phyloP scores from a whole-genome alignment of 2,329 filamentous ascomycete genomes.

The Pseudogymnoascus pannorum region DNA sequence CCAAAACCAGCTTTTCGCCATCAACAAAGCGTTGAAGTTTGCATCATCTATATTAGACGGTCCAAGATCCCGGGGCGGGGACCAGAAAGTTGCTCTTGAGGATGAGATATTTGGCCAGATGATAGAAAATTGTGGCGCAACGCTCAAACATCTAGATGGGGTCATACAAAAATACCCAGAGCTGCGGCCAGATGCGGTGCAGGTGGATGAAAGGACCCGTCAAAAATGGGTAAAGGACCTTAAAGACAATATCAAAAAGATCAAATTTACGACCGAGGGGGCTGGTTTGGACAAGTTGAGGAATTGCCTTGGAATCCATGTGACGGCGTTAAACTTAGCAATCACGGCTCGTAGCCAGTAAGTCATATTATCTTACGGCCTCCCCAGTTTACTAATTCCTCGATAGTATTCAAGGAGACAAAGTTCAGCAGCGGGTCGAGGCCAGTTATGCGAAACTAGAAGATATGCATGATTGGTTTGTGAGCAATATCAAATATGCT shows the following conservation, averaged over 20 bases:
- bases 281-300: slow-evolving; percentile 9
- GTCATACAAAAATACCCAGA: slow-evolving; percentile 10
- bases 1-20: slow-evolving; percentile 12
- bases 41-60: neutral
- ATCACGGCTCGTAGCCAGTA: slow-evolving; percentile 9
- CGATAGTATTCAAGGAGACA: neutral
- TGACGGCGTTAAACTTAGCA: slow-evolving; percentile 10
- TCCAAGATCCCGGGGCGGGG: neutral
- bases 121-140: slow-evolving; percentile 9
- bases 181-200: neutral
- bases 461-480: neutral
- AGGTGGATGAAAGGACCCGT: neutral
- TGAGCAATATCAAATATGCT: neutral
- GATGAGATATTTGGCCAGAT: slow-evolving; percentile 11
- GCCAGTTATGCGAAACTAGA: neutral
- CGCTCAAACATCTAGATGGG: slow-evolving; percentile 7
- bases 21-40: slow-evolving; percentile 10
- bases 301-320: slow-evolving; percentile 1
- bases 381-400: neutral
- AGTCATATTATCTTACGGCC: neutral
- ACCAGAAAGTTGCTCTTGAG: neutral
- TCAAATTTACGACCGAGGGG: slow-evolving; percentile 11
- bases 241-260: slow-evolving; percentile 11
- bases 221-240: neutral
- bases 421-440: neutral